Conservation (phyloP, 2,329 filamentous ascomycete species). For the Mycosphaerella sp. region DNA sequence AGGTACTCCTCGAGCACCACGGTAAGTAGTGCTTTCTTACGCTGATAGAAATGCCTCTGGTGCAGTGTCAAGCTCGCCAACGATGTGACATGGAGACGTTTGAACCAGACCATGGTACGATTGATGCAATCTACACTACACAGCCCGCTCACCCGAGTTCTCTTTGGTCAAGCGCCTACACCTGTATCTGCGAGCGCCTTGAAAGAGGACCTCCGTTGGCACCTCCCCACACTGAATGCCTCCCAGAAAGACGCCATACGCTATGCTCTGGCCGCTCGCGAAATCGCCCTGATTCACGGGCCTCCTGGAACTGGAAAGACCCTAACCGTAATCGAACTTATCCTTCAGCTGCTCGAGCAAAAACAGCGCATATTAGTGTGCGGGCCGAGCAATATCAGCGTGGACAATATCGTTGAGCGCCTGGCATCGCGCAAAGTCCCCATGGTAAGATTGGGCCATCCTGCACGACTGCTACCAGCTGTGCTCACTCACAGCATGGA, state of each 20-base stretch:
- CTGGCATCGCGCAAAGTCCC: slow-evolving; percentile 77
- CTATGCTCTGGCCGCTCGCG: slow-evolving; percentile 77
- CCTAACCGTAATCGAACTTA: slow-evolving; percentile 90
- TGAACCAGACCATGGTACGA: slow-evolving; percentile 58
- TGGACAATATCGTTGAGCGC: slow-evolving; percentile 96
- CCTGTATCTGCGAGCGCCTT: slow-evolving; percentile 43
- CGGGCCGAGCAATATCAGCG: slow-evolving; percentile 91
- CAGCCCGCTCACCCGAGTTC: slow-evolving; percentile 53
- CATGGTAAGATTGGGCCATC: slow-evolving; percentile 86
- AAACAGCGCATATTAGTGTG: slow-evolving; percentile 80
- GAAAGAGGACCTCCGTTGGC: slow-evolving; percentile 44
- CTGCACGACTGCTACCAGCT: slow-evolving; percentile 79
- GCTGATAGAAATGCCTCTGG: slow-evolving; percentile 17
- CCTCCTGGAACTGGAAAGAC: slow-evolving; percentile 97
- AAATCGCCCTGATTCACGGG: slow-evolving; percentile 87
- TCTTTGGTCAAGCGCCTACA: slow-evolving; percentile 54
- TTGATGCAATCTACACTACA: slow-evolving; percentile 52
- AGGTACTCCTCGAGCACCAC: slow-evolving; percentile 34
- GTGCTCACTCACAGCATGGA: slow-evolving; percentile 88
- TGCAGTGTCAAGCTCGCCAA: slow-evolving; percentile 59
- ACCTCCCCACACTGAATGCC: slow-evolving; percentile 53
- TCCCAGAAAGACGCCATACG: slow-evolving; percentile 59
- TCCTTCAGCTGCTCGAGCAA: slow-evolving; percentile 76
- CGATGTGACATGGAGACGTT: slow-evolving; percentile 60
- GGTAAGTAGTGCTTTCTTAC: slow-evolving; percentile 16